These are phyloP conservation scores for Eremothecium cymbalariae DNA, from an alignment of 1,139 yeast genomes.

Conservation along the genomic window DNA sequence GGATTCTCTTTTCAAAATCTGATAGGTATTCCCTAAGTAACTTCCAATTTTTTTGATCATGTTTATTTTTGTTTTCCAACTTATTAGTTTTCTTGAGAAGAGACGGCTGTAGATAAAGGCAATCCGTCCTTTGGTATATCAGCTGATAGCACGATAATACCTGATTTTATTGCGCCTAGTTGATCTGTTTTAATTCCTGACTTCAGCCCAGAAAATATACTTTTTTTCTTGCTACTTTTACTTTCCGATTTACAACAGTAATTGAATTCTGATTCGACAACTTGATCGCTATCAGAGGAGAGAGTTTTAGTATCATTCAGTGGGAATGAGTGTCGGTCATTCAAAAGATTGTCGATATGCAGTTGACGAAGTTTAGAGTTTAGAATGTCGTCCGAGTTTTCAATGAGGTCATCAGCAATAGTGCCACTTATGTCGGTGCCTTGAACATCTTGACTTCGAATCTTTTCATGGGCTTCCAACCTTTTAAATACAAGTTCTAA, in stretches of 20 bases:
- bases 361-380: conserved; percentile 21
- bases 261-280: conserved; percentile 18
- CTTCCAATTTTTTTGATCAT: conserved; percentile 27
- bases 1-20: conserved; percentile 21
- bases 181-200: conserved; percentile 11
- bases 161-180: conserved; percentile 12
- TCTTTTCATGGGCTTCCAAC: conserved; percentile 15
- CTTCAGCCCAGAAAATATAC: conserved; percentile 22
- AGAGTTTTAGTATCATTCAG: conserved; percentile 12
- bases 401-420: conserved; percentile 13
- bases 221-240: conserved; percentile 15
- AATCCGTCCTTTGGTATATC: conserved; percentile 26
- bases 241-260: conserved; percentile 17
- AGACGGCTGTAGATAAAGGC: conserved; percentile 34
- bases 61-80: conserved; percentile 23
- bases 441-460: conserved; percentile 19
- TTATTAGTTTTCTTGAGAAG: conserved; percentile 29
- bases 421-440: conserved; percentile 20
- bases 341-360: conserved; percentile 19
- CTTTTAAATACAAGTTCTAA: conserved; percentile 17
- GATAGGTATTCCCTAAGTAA: conserved; percentile 22
- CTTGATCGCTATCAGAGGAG: conserved; percentile 10
- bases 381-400: conserved; percentile 19
- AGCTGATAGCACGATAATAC: conserved; percentile 20
- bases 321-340: conserved; percentile 15